Percentiles rank a stretch among this genome's conserved stretches.
These are phyloP conservation scores for Leucocoprinus birnbaumii DNA, from an alignment of 768 basidiomycete species.

Conservation along the genomic window DNA sequence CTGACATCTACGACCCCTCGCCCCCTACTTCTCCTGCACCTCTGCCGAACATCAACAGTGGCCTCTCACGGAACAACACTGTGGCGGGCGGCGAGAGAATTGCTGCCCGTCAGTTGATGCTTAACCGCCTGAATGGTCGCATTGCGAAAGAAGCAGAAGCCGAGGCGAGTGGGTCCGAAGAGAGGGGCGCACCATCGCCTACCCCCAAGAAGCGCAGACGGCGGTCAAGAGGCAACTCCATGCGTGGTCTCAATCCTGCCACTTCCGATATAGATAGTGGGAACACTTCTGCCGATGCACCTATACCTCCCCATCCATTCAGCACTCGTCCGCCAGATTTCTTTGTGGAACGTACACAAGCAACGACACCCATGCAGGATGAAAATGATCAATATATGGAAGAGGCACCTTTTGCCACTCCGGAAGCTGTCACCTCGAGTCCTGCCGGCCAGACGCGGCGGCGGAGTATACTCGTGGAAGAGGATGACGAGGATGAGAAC, in stretches of 20 bases:
- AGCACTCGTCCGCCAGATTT: slow-evolving; percentile 40
- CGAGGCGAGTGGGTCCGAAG: slow-evolving; percentile 61
- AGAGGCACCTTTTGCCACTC: slow-evolving; percentile 18
- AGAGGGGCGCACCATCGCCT: slow-evolving; percentile 40
- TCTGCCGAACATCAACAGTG: slow-evolving; percentile 35
- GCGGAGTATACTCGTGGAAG: slow-evolving; percentile 67
- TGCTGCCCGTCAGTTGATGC: slow-evolving; percentile 66
- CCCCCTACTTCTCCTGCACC: slow-evolving; percentile 53
- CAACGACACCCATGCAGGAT: slow-evolving; percentile 40
- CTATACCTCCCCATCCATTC: slow-evolving; percentile 50
- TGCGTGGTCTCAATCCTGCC: slow-evolving; percentile 33
- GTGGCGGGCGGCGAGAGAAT: slow-evolving; percentile 79
- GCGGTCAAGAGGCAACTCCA: slow-evolving; percentile 48
- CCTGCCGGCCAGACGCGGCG: slow-evolving; percentile 42
- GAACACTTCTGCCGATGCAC: slow-evolving; percentile 58
- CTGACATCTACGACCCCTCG: slow-evolving; percentile 60
- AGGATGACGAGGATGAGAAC: slow-evolving; percentile 59
- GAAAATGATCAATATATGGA: slow-evolving; percentile 26
- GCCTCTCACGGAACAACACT: slow-evolving; percentile 71
- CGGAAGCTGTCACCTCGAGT: slow-evolving; percentile 26
- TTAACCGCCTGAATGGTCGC: slow-evolving; percentile 59
- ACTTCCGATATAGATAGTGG: slow-evolving; percentile 51
- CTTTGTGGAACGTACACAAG: slow-evolving; percentile 36
- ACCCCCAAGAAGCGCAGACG: slow-evolving; percentile 56
- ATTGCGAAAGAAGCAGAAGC: slow-evolving; percentile 59